These are phyloP conservation scores for Xerophyta viscosa DNA, from an alignment of 106 monocot genomes.

Conservation along the genomic window DNA sequence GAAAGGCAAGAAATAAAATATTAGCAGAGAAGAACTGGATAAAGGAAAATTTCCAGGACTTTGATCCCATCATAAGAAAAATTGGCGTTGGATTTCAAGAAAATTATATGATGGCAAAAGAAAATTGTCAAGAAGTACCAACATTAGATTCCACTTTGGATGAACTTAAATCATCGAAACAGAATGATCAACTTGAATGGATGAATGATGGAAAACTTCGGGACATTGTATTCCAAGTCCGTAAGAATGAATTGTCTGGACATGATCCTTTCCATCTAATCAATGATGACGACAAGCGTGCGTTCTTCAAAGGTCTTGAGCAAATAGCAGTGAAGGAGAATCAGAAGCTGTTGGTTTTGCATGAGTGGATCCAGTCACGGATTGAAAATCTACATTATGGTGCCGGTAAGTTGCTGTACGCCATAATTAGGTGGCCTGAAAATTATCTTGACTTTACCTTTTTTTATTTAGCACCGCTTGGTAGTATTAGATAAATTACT, in stretches of 20 bases:
- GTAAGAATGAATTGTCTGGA: constrained; percentile 71
- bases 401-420: constrained; percentile 35
- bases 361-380: constrained; percentile 73
- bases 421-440: too few species aligned
- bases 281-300: constrained; percentile 36
- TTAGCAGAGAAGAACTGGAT: constrained; percentile 34
- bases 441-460: too few species aligned
- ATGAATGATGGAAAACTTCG: constrained; percentile 73
- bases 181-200: constrained; percentile 70
- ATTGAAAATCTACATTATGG: constrained; percentile 85
- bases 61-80: constrained; percentile 47
- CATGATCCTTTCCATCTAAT: constrained; percentile 74
- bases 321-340: constrained; percentile 59
- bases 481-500: too few species aligned
- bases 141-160: constrained; percentile 21
- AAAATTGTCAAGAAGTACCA: constrained; percentile 34
- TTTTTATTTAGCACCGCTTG: too few species aligned
- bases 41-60: constrained; percentile 51
- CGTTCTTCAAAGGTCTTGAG: constrained; percentile 68
- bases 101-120: constrained; percentile 65
- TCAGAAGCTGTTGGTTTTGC: constrained; percentile 43
- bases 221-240: constrained; percentile 73
- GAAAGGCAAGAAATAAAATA: constrained; percentile 1
- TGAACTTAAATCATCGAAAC: constrained; percentile 31
- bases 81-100: constrained; percentile 55